These are phyloP conservation scores for Gastrolobium bilobum DNA, from an alignment of 306 rosid species.

Conservation along the genomic window DNA sequence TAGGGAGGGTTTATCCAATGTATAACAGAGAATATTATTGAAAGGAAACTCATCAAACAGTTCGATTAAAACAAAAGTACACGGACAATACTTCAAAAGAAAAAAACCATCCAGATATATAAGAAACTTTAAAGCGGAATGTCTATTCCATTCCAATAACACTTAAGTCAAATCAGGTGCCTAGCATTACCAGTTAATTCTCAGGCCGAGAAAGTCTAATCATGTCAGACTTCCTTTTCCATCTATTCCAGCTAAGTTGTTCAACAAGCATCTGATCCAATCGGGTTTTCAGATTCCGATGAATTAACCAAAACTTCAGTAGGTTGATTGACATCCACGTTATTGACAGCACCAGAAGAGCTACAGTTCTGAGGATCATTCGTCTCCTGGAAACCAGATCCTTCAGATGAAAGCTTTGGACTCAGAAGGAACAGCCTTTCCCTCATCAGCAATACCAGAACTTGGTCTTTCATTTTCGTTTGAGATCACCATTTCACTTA, in stretches of 20 bases:
- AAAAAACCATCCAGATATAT: too few species aligned
- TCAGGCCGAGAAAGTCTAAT: too few species aligned
- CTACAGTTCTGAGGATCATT: too few species aligned
- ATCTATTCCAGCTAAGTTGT: not conserved
- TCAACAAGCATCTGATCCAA: constrained; percentile 35
- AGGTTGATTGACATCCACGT: too few species aligned
- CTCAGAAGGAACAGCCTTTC: not conserved
- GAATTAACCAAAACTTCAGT: constrained; percentile 36
- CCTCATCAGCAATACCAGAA: constrained; percentile 18
- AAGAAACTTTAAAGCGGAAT: too few species aligned
- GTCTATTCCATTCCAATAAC: constrained; percentile 25
- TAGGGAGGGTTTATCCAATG: too few species aligned
- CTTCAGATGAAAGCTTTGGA: too few species aligned
- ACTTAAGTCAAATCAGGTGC: constrained; percentile 13
- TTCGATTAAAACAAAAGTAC: not conserved
- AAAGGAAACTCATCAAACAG: too few species aligned
- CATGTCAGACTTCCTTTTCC: not conserved
- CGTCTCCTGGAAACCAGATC: too few species aligned
- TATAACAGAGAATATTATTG: too few species aligned
- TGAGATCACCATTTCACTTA: not conserved
- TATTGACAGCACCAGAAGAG: too few species aligned
- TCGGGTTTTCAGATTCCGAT: not conserved
- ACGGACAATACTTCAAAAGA: not conserved
- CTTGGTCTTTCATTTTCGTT: constrained; percentile 27
- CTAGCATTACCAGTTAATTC: not conserved